A percentile compares a stretch with the other conserved stretches of the same genome.
These are phyloP conservation scores for Chloromonas sp. DNA, from an alignment of 163 green algal species.

Conservation along the genomic window DNA sequence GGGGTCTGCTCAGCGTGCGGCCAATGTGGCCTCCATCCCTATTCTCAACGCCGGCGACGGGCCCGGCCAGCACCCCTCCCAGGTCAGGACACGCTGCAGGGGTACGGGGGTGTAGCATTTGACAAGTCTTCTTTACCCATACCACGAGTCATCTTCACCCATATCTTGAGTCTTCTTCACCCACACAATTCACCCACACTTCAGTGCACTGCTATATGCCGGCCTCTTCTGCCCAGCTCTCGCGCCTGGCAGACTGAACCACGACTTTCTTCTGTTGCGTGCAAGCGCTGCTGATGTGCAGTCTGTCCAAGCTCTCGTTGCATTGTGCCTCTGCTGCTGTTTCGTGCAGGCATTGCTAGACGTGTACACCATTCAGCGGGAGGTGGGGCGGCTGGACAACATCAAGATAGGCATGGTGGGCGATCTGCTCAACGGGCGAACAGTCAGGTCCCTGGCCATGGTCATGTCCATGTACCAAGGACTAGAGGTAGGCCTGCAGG, in stretches of 20 bases:
- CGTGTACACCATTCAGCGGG: conserved; percentile 93
- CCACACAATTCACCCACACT: no score
- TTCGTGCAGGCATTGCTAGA: conserved; percentile 87
- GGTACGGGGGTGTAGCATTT: no score
- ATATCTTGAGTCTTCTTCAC: no score
- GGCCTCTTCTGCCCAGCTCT: no score
- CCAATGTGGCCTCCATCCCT: conserved; percentile 71
- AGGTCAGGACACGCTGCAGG: conserved; percentile 40
- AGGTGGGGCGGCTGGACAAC: conserved; percentile 85
- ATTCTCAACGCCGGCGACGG: conserved; percentile 99
- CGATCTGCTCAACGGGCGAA: conserved; percentile 92
- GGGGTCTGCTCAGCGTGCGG: conserved; percentile 72
- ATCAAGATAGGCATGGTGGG: conserved; percentile 87
- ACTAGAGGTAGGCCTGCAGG: conserved; percentile 43
- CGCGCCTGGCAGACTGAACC: no score
- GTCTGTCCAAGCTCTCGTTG: not conserved
- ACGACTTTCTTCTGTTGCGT: no score
- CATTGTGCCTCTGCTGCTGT: not conserved
- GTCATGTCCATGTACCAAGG: conserved; percentile 74
- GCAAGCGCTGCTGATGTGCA: not conserved
- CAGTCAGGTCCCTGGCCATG: conserved; percentile 77
- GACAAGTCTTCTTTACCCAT: no score
- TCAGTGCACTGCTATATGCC: no score
- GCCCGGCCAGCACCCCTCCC: conserved; percentile 95
- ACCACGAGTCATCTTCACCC: no score